Percentiles rank a stretch among this genome's conserved stretches.
phyloP scores from a whole-genome alignment of 2,329 filamentous ascomycete genomes.

The Hysterium pulicare region DNA sequence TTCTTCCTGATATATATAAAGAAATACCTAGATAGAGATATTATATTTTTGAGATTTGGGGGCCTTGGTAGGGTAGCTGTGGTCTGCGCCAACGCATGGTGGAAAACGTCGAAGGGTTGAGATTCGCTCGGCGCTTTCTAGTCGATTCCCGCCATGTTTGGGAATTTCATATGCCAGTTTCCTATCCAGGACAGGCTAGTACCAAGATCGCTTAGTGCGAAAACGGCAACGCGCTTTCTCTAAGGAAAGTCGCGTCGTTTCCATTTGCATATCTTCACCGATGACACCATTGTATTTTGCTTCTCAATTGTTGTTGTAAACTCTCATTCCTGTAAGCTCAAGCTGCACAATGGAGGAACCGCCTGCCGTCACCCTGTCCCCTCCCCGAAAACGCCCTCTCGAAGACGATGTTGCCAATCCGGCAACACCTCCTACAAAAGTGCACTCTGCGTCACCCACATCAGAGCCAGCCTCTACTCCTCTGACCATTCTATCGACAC shows the following conservation, averaged over 20 bases:
- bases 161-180: conserved; percentile 8
- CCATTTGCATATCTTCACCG: conserved; percentile 6
- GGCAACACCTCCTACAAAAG: conserved; percentile 26
- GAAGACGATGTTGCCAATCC: conserved; percentile 24
- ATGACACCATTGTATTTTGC: conserved; percentile 5
- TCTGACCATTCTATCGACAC: conserved; percentile 27
- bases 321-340: background rate
- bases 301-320: conserved; percentile 3
- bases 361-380: conserved; percentile 13
- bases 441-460: conserved; percentile 7
- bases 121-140: background rate
- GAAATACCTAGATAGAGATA: too few relatives aligned
- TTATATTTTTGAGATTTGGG: too few relatives aligned
- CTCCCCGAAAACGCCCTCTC: conserved; percentile 31
- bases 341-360: conserved; percentile 26
- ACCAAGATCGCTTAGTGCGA: conserved; percentile 10
- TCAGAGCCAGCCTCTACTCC: conserved; percentile 28
- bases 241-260: conserved; percentile 20
- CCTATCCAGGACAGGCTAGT: too few relatives aligned
- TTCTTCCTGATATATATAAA: too few relatives aligned
- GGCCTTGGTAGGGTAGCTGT: too few relatives aligned
- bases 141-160: background rate
- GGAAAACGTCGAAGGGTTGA: too few relatives aligned
- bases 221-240: conserved; percentile 15
- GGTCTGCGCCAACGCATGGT: too few relatives aligned